Evolutionary conservation across 2,329 filamentous ascomycete genomes (phyloP), one percentile per base, ranked within the genome.

Genomic region (Clarireedia monteithiana): DNA sequence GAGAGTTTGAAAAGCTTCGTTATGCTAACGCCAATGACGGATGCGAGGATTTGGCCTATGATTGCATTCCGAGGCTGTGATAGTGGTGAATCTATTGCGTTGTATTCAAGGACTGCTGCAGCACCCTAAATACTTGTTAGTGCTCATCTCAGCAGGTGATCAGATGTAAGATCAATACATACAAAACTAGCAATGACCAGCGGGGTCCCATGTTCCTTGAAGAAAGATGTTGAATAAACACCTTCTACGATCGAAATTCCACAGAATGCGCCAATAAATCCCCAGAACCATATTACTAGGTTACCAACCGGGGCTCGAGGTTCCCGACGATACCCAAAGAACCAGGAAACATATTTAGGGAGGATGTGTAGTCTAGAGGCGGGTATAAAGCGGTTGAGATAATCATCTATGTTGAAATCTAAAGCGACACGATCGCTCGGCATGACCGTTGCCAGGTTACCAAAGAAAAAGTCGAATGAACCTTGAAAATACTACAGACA

Each of bases 51-150:
- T 66, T 91, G 86, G n/a, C 85, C 84, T 6, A 85, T 59, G 14
- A 91, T 68, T 44, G 81, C 77, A 68, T 86, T 89, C 24, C 87
- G 83, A 1, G 88, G 88, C 65, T 91, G 87, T 0, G 86, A 77
- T 27, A 91, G 78, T 0, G 87, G 86, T 0, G 85, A 85, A 50
- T 87, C 82, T 62, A 89, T 84, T 48, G 82, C 77, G 63, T 84
- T 84, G 69, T 88, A 91, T 64, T 88, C 80, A 39, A 91, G 78
- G n/a, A 91, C 85, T 14, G 87, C 86, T 2, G 85, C 83, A 4
- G 87, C 87, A 51, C 87, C 87, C 62, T 67, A 30, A 15, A 17
- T 26, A 7, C 24, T 47, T 27, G 15, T n/a, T 38, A 49, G n/a
- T 36, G 5, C 5, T 27, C 44, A 27, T 47, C 15, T 9, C 24